Evolutionary conservation across 768 basidiomycete species (phyloP), one percentile per base, ranked within the genome.

Genomic region (Jaapia argillacea): DNA sequence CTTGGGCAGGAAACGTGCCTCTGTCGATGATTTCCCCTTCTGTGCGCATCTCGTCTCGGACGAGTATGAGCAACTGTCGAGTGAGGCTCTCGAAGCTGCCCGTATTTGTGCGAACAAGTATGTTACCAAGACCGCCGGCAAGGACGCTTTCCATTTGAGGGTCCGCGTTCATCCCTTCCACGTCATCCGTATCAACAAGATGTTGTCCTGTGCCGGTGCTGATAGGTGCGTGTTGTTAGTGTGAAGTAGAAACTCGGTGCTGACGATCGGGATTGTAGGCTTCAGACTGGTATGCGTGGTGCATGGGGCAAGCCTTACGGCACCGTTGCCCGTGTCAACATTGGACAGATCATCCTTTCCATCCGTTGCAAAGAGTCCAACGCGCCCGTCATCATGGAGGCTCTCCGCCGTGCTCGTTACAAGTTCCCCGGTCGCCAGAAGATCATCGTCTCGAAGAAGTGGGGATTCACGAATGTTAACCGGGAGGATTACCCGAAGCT

Each of bases 101-200:
- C 93, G 93, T 66, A 99, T 99, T 50, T 97, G 94, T 62, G 91
- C 91, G 65, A 98, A 98, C 87, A 98, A 98, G 69, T 97, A 97
- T 65, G 85, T 97, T 51, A 94, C 91, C 58, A 97, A 99, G 80
- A 90, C 87, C 3, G 80, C 85, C 24, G 94, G 96, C 58, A 98
- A 98, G 72, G 94, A 99, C 57, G 88, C 93, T 4, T 98, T 99
- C 92, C 94, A 99, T 64, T 64, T 98, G 65, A 80, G 94, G 54
- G 90, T 99, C 55, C 86, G 92, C 48, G 89, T 88, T 46, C 94
- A 99, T 71, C 96, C 94, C 35, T 96, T 85, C 89, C 96, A 99
- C 64, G 90, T 98, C 57, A 67, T 99, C 69, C 86, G 96, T 51
- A 96, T 96, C 81, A 96, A 98, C 86, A 98, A 99, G 83, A 98